A percentile compares a stretch with the other conserved stretches of the same genome.
These are phyloP conservation scores for Solanum corneliomulleri DNA, from an alignment of 257 asterid species.

Conservation along the genomic window DNA sequence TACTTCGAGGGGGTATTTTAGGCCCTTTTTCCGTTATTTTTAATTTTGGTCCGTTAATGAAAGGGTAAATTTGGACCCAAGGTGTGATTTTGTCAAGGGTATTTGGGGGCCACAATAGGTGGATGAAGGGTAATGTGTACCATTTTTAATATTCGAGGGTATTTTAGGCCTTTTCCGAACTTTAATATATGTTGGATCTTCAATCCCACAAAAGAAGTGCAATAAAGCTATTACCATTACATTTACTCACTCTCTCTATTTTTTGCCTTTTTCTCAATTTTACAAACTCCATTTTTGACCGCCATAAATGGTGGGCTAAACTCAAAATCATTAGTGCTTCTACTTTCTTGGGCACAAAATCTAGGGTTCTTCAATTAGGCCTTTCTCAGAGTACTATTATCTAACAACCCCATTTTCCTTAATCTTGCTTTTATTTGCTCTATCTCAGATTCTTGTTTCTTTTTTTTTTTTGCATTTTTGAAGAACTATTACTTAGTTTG, in stretches of 20 bases:
- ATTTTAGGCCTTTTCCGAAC: too few species aligned
- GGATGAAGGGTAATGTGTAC: too few species aligned
- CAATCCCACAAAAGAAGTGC: slow-evolving; percentile 21
- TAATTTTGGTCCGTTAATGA: too few species aligned
- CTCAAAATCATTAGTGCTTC: slow-evolving; percentile 45
- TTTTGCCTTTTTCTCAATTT: slow-evolving; percentile 1
- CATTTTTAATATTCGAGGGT: too few species aligned
- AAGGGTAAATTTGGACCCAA: too few species aligned
- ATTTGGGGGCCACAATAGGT: too few species aligned
- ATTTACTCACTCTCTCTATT: slow-evolving; percentile 1
- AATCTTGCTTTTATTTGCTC: neutral
- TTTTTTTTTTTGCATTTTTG: neutral
- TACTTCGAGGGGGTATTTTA: too few species aligned
- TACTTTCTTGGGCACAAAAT: slow-evolving; percentile 47
- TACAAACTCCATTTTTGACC: slow-evolving; percentile 34
- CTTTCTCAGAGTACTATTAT: neutral
- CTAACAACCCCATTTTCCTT: neutral
- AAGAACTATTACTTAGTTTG: neutral
- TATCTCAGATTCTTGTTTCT: neutral
- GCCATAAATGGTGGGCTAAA: slow-evolving; percentile 41
- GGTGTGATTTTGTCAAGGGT: too few species aligned
- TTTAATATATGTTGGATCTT: slow-evolving; percentile 4
- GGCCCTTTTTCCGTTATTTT: too few species aligned
- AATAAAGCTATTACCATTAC: slow-evolving; percentile 9
- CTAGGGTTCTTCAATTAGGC: slow-evolving; percentile 28